phyloP scores from a whole-genome alignment of 768 basidiomycete genomes.

The Ephemerocybe angulata region DNA sequence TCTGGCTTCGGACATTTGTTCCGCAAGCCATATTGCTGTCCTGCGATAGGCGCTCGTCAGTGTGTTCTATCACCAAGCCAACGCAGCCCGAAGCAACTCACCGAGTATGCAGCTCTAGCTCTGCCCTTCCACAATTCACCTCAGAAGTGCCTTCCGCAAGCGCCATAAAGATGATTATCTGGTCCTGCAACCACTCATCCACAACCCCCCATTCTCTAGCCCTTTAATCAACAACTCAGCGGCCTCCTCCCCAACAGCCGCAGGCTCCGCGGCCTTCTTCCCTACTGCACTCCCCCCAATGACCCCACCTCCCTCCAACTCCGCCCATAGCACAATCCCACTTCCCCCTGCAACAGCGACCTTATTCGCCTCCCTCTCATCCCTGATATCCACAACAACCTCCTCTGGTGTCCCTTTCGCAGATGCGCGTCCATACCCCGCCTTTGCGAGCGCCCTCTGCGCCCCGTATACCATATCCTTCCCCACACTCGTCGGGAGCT shows the following conservation, averaged over 20 bases:
- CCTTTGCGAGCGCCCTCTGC: conserved; percentile 32
- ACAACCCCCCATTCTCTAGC: conserved; percentile 63
- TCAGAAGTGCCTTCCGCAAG: conserved; percentile 62
- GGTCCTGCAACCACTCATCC: conserved; percentile 71
- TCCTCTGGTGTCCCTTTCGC: neutral
- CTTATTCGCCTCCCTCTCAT: conserved; percentile 38
- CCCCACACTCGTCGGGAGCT: conserved; percentile 56
- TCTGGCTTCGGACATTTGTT: conserved; percentile 62
- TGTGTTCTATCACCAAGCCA: neutral
- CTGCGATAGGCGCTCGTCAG: conserved; percentile 19
- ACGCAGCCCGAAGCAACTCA: conserved; percentile 31
- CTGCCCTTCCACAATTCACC: conserved; percentile 51
- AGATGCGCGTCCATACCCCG: conserved; percentile 23
- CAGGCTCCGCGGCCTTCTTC: conserved; percentile 42
- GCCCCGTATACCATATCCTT: conserved; percentile 57
- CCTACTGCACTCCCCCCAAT: conserved; percentile 70
- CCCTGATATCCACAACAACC: conserved; percentile 38
- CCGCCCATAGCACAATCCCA: conserved; percentile 73
- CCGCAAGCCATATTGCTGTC: conserved; percentile 72
- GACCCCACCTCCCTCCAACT: conserved; percentile 62
- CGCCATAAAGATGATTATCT: conserved; percentile 75
- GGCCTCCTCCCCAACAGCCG: conserved; percentile 54
- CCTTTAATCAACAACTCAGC: conserved; percentile 56
- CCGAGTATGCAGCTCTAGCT: conserved; percentile 67
- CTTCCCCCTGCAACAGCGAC: conserved; percentile 59